Base-by-base conservation (phyloP, 2,329 filamentous ascomycete species). In the Talaromyces sp. region DNA sequence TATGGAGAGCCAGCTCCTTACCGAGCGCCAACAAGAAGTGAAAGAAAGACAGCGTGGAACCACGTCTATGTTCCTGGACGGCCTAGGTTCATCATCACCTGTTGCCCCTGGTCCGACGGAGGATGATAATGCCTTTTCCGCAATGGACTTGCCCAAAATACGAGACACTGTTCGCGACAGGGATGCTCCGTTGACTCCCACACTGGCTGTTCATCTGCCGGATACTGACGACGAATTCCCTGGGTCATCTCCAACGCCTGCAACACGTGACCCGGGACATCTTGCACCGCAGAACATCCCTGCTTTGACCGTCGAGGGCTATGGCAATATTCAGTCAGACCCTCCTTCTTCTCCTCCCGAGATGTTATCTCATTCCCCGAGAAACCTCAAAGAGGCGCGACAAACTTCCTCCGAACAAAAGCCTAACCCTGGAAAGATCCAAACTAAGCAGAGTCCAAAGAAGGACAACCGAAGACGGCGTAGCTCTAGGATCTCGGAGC, bases 1-100 rank as follows among this genome's bases (percentile, higher is more conserved):
- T 21, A 67, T 71, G 3, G 87, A 91, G 62, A 91, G 89, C 0
- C 91, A 95, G 68, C 76, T 87, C 18, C 78, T 96, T 56, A 96
- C 92, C 0, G 90, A 93, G 39, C 84, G 86, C 48, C 92, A 96
- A 72, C 88, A 83, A 69, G 91, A 96, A 69, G 86, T 93, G 46
- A 84, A 87, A 52, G 86, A 91, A 68, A 83, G 88, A 57, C 91
- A 96, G 71, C 82, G 82, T 52, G 75, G 76, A 8, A 86, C 89
- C 66, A 84, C 83, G 25, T 83, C 85, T 5, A 82, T 82, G 0
- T 79, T 93, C 65, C 93, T 92, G 67, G 82, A 88, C 0, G 85
- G 88, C 21, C 81, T 93, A 28, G 81, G 81, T 33, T 88, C 87
- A 14, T 75, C 74, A 12, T 75, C 75, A 2, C 68, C 69, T 59